These are phyloP conservation scores for Podaxis sp. DNA, from an alignment of 768 basidiomycete genomes.

Conservation along the genomic window DNA sequence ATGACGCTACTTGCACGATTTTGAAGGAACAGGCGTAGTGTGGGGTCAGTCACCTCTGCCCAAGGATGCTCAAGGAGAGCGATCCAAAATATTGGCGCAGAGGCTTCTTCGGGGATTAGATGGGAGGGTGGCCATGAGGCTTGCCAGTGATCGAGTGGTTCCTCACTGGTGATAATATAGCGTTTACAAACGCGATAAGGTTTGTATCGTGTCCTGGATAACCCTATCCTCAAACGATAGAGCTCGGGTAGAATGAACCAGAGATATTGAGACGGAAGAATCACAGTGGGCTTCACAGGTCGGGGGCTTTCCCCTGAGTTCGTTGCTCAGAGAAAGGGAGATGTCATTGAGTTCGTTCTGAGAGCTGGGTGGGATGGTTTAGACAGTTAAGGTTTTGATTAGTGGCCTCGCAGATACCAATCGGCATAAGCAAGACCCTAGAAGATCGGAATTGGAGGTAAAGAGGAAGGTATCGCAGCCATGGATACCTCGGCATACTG, in stretches of 20 bases:
- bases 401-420: background rate
- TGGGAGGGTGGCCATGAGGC: background rate
- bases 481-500: conserved; percentile 10
- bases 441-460: conserved; percentile 9
- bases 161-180: background rate
- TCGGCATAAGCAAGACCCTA: background rate
- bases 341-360: background rate
- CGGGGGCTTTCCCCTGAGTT: background rate
- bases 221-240: background rate
- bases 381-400: conserved; percentile 3
- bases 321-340: background rate
- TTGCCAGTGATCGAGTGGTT: conserved; percentile 8
- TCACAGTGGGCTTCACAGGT: background rate
- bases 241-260: background rate
- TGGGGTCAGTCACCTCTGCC: background rate
- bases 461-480: conserved; percentile 5
- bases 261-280: conserved; percentile 1
- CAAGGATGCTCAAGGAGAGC: background rate
- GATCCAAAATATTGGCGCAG: background rate
- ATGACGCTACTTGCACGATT: background rate
- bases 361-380: background rate
- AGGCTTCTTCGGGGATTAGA: conserved; percentile 7
- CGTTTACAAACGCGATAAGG: background rate
- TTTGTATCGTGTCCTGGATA: background rate
- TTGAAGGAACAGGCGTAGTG: background rate